phyloP scores from a whole-genome alignment of 345 rosid genomes.

The Mallotus nudiflorus region DNA sequence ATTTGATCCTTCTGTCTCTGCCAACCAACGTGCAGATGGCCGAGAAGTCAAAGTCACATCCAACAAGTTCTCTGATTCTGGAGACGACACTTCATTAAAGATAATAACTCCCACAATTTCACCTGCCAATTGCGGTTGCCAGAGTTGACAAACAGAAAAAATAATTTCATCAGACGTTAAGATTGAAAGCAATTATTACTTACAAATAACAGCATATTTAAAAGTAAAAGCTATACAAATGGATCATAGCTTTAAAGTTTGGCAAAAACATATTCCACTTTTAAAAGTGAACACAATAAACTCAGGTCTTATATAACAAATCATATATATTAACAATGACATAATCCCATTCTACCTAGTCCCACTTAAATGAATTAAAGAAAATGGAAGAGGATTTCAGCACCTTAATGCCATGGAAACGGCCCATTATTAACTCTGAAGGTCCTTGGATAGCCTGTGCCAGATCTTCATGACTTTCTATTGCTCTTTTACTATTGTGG shows the following conservation, averaged over 20 bases:
- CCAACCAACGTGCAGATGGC: conserved; percentile 66
- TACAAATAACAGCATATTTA: neutral
- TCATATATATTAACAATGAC: neutral
- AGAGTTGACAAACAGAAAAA: neutral
- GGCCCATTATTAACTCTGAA: conserved; percentile 76
- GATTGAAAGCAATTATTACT: neutral
- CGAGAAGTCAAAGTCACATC: conserved; percentile 43
- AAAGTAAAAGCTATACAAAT: conserved; percentile 3
- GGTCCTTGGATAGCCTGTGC: conserved; percentile 46
- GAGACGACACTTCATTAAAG: conserved; percentile 45
- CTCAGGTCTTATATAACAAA: neutral
- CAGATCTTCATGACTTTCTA: conserved; percentile 56
- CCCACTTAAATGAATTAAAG: neutral
- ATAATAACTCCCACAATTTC: conserved; percentile 80
- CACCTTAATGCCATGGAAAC: conserved; percentile 69
- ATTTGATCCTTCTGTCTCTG: conserved; percentile 43
- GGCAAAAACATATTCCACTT: too few species aligned
- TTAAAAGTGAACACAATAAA: neutral
- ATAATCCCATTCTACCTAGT: too few species aligned
- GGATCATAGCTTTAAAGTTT: neutral
- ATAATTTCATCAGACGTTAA: neutral
- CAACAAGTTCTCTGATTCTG: conserved; percentile 49
- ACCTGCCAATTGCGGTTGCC: conserved; percentile 48
- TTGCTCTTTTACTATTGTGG: conserved; percentile 55
- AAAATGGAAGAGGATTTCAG: neutral